Conservation (phyloP, 139 green algal genomes). For the Marvania coccoides region DNA sequence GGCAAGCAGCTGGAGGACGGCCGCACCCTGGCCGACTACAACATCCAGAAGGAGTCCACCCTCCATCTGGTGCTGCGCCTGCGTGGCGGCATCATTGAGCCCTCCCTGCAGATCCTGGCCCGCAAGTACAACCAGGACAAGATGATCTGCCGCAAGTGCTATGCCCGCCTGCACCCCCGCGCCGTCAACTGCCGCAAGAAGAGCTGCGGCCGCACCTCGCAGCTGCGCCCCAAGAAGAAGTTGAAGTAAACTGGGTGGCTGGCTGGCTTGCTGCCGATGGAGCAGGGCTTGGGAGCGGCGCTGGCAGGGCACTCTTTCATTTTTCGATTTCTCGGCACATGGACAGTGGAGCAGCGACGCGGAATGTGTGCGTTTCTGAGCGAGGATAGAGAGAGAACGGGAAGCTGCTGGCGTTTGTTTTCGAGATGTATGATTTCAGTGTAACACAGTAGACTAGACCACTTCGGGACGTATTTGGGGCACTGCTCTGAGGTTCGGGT, state of each 20-base stretch:
- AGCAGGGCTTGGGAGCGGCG: no score
- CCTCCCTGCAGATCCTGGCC: constrained; percentile 93
- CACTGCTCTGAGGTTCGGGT: no score
- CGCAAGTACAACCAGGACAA: constrained; percentile 99
- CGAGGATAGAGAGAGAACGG: no score
- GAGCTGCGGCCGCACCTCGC: constrained; percentile 84
- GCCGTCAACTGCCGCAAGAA: constrained; percentile 97
- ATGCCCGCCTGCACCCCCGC: constrained; percentile 94
- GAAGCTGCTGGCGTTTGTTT: no score
- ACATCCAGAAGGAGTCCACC: constrained; percentile 97
- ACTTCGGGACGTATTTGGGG: no score
- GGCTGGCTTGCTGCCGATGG: no score
- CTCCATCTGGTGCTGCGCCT: constrained; percentile 98
- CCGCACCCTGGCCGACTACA: constrained; percentile 93
- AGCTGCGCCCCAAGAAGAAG: constrained; percentile 92
- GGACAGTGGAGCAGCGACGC: no score
- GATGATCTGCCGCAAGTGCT: constrained; percentile 99
- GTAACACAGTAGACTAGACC: no score
- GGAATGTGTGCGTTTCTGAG: no score
- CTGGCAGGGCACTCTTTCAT: no score
- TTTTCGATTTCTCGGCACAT: no score
- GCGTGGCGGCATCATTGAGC: constrained; percentile 98
- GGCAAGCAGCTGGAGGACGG: constrained; percentile 98
- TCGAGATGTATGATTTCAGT: no score
- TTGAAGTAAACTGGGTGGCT: constrained; percentile 54